Base-by-base conservation (phyloP, 225 moss, liverwort and hornwort species). In the Anthoceros angustus region DNA sequence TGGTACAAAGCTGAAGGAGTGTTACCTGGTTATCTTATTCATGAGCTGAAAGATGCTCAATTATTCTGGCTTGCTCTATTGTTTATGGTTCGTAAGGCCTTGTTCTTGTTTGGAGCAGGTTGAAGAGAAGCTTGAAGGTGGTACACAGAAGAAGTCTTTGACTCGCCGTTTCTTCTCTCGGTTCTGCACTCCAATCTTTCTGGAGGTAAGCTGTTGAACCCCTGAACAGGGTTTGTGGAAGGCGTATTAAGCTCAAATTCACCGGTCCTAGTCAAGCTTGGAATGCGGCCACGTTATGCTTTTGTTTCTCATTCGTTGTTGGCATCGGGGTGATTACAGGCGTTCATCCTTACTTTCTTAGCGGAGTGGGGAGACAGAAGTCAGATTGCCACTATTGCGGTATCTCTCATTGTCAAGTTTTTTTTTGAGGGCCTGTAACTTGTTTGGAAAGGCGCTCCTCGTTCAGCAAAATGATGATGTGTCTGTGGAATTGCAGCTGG, bases 331-430 rank as follows among this genome's bases (percentile, higher is more conserved):
- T 32, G 32, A 18, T 20, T 69, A 64, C 91, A 98, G 95, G 78
- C 98, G 25, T 98, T 98, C 70, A 89, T 98, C 72, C 79, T 98
- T 64, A 98, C 98, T 2, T 98, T 98, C 73, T 83, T 98, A 76
- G 98, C 92, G 7, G 98, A 98, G 74, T 98, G 98, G 98, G 98
- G 98, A 70, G 98, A 98, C 79, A 82, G 98, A 67, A 98, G 98
- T 68, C 98, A 98, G 80, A 87, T 98, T 71, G 91, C 98, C 41
- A 98, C 98, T 0, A 98, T 98, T 73, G 92, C 98, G 70, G 95
- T 98, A 87, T 63, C 80, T 73, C 65, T 5, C 8, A 61, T 42
- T 12, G 63, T 14, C 25, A 63, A 9, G 66, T 60, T 67, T 23
- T 18, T 71, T 45, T 15, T 11, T 60, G 15, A 10, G 16, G 40